Evolutionary conservation across 129 eudicot genomes (phyloP).

Genomic region (Pittosporum tobira): DNA sequence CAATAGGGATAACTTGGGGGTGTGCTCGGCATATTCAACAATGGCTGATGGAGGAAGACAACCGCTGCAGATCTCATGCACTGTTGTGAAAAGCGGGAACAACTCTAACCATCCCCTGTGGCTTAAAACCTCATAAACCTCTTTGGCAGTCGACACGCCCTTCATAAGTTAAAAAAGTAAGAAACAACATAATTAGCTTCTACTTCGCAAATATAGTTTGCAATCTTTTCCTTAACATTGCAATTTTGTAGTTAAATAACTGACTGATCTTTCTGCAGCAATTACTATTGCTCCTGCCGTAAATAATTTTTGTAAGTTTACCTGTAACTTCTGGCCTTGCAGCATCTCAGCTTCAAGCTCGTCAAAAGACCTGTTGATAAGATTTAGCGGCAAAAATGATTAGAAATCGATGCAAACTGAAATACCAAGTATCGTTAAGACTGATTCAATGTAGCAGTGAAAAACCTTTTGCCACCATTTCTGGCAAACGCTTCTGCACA

Average conservation of each 20-base stretch:
- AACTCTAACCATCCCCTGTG: conserved; percentile 77
- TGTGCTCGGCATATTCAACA: conserved; percentile 55
- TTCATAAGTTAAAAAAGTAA: conserved; percentile 18
- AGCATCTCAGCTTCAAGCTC: conserved; percentile 98
- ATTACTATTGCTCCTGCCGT: background rate
- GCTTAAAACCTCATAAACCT: conserved; percentile 70
- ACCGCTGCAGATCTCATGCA: conserved; percentile 82
- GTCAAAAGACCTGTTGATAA: conserved; percentile 59
- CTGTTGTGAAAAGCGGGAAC: conserved; percentile 82
- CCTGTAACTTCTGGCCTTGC: conserved; percentile 98
- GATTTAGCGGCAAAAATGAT: background rate
- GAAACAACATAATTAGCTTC: background rate
- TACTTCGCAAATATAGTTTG: background rate
- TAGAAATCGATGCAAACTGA: background rate
- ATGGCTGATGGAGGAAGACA: conserved; percentile 71
- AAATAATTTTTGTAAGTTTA: conserved; percentile 11
- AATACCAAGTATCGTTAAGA: background rate
- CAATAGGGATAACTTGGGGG: conserved; percentile 31
- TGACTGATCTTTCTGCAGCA: background rate
- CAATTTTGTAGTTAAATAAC: background rate
- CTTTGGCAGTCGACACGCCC: conserved; percentile 96
- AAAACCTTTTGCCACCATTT: conserved; percentile 79
- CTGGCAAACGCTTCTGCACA: conserved; percentile 96
- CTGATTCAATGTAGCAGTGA: background rate
- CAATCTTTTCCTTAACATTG: too few species aligned